These are phyloP conservation scores for Carallia brachiata DNA, from an alignment of 345 rosid genomes.

Conservation along the genomic window DNA sequence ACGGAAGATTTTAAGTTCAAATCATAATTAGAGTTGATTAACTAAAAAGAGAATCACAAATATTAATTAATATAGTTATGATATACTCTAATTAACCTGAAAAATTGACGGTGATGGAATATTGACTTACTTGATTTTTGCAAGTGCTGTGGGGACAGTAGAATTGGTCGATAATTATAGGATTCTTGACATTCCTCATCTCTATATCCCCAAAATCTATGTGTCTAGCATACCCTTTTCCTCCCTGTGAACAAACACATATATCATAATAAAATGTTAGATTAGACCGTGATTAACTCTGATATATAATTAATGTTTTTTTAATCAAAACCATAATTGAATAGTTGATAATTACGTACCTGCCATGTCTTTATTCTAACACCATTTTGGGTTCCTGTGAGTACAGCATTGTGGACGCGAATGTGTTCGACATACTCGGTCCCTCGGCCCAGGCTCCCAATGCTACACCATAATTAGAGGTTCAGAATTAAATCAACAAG, in stretches of 20 bases:
- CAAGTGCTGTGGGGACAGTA: slow-evolving; percentile 46
- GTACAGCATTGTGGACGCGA: slow-evolving; percentile 22
- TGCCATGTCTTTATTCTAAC: slow-evolving; percentile 58
- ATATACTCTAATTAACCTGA: no score
- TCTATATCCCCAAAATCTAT: slow-evolving; percentile 34
- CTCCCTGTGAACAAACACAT: slow-evolving; percentile 33
- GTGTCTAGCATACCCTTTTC: slow-evolving; percentile 43
- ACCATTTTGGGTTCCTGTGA: slow-evolving; percentile 41
- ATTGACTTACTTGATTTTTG: slow-evolving; percentile 33
- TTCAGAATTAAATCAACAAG: not conserved
- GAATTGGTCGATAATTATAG: slow-evolving; percentile 57
- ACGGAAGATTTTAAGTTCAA: no score
- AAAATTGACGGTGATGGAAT: no score
- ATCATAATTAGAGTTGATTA: no score
- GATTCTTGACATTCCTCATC: slow-evolving; percentile 19
- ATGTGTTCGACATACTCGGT: slow-evolving; percentile 35
- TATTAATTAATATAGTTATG: no score
- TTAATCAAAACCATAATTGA: no score
- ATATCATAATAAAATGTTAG: not conserved
- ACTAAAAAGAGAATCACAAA: not conserved
- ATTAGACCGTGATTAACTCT: not conserved
- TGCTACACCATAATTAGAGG: slow-evolving; percentile 17
- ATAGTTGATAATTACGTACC: slow-evolving; percentile 15
- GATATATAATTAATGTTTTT: no score
- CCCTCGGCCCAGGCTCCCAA: slow-evolving; percentile 47